Base-by-base conservation (phyloP, 805 yeast species). In the Kuraishia borneana region DNA sequence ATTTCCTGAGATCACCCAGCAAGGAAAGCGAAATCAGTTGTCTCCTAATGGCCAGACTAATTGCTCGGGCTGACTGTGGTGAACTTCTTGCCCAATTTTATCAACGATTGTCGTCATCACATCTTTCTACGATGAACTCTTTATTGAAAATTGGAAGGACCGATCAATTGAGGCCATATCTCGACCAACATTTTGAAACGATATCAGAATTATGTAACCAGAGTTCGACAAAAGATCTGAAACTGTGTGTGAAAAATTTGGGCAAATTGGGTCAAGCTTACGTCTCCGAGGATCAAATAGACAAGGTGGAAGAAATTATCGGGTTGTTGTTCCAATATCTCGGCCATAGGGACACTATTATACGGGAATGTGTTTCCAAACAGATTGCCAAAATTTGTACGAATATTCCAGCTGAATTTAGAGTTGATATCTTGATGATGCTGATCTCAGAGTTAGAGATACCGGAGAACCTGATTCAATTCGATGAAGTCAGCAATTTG, bases 361-460 rank as follows among this genome's bases (percentile, higher is more conserved):
- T 79, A 3, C 56, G 96, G 35, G 77, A 76, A 41, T 59, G 73
- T 1, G 58, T 78, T 22, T 82, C 95, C 1, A 81, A 79, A 48
- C 73, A 77, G 18, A 51, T 81, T 19, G 70, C 81, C 4, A 61
- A 71, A 30, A 47, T 83, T 4, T 48, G 59, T 8, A 34, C 51
- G 0, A 39, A 44, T 5, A 42, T 60, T 12, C 54, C 59, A 2
- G 36, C 41, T 0, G 53, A 53, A 18, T 60, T 64, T 40, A 61
- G 60, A n/a, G 45, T 47, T 5, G 80, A 75, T 36, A 37, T 73
- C 13, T 50, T 63, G 2, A 18, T 26, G 3, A 54, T 48, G 33
- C 36, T 69, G 35, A 12, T 67, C 1, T 35, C 36, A 6, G 59
- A 57, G 36, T 42, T 68, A 31, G 61, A 54, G 3, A 42, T 60